Evolutionary conservation across 1,139 yeast species (phyloP), one percentile per base, ranked within the genome.

Genomic region (Petasospora fabianii): DNA sequence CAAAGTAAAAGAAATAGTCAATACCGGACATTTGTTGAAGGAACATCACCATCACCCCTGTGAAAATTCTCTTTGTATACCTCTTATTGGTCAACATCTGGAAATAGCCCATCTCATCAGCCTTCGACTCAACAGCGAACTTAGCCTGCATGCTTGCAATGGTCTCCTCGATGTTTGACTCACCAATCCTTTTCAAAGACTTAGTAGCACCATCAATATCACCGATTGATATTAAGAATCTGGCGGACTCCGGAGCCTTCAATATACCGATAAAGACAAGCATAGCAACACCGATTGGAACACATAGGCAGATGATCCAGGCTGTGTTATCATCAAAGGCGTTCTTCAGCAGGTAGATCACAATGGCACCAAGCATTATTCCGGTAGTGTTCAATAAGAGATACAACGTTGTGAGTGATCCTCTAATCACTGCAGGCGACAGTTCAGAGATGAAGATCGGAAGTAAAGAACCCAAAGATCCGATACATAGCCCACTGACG

Each of bases 1-100:
- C 87, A 53, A 82, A 83, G 68, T 83, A 83, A 72, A 84, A 83
- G 68, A 84, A 82, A 64, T 82, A 84, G 67, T 83, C 83, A 58
- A 78, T 75, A 71, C 92, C 94, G 43, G 86, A 78, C 53, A 84
- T 72, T 65, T 84, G 92, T 66, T 84, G 92, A 53, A 83, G 64
- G 22, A 81, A 70, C 69, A 80, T 84, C 50, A 83, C 62, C 61
- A 77, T 58, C 42, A 80, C 64, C 57, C 94, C 94, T 56, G 78
- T 68, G 17, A 78, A 27, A n/a, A 72, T 66, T 58, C 77, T 66
- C 17, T 42, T 50, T 9, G 45, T 16, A 48, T 77, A 73, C 54
- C 65, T 65, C 47, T 73, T 73, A 31, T 29, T 32, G 11, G 62
- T 60, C 39, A 71, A 47, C 48, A 73, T 65, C 46, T 69, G 64